These are phyloP conservation scores for Scenedesmus sp. DNA, from an alignment of 163 green algal genomes.

Conservation along the genomic window DNA sequence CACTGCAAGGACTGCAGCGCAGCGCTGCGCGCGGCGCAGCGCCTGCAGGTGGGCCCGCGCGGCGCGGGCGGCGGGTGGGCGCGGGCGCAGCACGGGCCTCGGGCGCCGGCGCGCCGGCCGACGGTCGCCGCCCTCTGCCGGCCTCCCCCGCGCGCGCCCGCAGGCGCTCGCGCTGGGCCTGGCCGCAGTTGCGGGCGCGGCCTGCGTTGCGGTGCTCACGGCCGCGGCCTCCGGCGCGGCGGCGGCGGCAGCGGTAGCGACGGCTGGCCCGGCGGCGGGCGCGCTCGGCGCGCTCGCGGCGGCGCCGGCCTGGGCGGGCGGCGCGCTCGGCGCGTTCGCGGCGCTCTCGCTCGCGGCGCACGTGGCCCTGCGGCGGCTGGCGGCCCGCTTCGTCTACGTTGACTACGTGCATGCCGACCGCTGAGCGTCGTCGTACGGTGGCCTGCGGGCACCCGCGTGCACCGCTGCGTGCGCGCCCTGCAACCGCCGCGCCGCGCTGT, in stretches of 20 bases:
- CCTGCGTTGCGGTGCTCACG: constrained; percentile 1
- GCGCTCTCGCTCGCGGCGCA: constrained; percentile 3
- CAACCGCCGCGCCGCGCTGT: no score
- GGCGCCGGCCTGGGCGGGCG: not conserved
- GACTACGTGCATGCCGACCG: constrained; percentile 36
- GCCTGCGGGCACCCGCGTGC: no score
- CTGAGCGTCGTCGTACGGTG: no score
- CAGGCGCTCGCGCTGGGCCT: constrained; percentile 2
- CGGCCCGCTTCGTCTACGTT: constrained; percentile 26
- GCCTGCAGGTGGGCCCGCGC: constrained; percentile 34
- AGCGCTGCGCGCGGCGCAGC: constrained; percentile 13
- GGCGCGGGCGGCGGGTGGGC: no score
- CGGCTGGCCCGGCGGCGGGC: not conserved
- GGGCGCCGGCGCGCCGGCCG: no score
- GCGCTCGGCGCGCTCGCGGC: constrained; percentile 6
- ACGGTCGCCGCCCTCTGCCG: no score
- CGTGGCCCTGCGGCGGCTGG: constrained; percentile 6
- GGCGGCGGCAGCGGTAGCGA: not conserved
- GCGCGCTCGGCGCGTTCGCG: constrained; percentile 4
- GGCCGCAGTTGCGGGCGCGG: constrained; percentile 13
- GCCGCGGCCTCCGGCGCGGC: not conserved
- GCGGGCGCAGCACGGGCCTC: no score
- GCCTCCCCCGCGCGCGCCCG: not conserved
- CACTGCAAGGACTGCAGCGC: constrained; percentile 38
- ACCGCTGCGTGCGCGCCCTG: no score